Evolutionary conservation across 192 early-diverging fungal species (phyloP).

Genomic region (Chytriomyces sp.): DNA sequence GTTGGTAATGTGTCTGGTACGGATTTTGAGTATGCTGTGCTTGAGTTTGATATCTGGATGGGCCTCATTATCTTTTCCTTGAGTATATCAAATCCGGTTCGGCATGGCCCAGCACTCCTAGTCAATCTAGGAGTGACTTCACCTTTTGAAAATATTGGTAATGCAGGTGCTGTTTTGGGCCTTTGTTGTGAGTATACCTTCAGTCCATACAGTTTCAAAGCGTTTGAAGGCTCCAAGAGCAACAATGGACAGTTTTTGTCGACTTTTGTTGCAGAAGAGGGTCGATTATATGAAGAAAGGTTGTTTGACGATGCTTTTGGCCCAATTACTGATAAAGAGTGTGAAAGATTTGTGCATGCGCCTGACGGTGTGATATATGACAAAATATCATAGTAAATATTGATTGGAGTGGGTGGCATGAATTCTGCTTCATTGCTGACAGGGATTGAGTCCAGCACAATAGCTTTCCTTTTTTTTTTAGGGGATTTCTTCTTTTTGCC

Average conservation of each 20-base stretch:
- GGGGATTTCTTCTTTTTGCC: slow-evolving; percentile 2
- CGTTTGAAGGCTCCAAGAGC: too few relatives aligned
- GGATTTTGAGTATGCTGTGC: background rate
- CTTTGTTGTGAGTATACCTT: too few relatives aligned
- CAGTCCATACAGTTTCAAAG: too few relatives aligned
- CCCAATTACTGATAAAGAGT: too few relatives aligned
- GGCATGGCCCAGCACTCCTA: background rate
- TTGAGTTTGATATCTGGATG: background rate
- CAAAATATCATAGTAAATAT: slow-evolving; percentile 16
- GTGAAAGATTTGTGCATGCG: too few relatives aligned
- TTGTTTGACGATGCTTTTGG: too few relatives aligned
- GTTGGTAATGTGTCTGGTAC: background rate
- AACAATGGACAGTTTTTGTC: too few relatives aligned
- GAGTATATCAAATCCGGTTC: background rate
- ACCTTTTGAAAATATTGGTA: background rate
- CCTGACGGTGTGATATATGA: background rate
- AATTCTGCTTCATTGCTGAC: background rate
- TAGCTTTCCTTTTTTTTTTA: background rate
- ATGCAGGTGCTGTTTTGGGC: background rate
- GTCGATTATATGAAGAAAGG: too few relatives aligned
- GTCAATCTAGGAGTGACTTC: background rate
- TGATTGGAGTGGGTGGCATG: slow-evolving; percentile 12
- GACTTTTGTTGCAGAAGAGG: too few relatives aligned
- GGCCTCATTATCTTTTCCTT: background rate
- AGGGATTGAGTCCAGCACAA: background rate